phyloP scores from a whole-genome alignment of 306 rosid species.

The Sindora glabra region DNA sequence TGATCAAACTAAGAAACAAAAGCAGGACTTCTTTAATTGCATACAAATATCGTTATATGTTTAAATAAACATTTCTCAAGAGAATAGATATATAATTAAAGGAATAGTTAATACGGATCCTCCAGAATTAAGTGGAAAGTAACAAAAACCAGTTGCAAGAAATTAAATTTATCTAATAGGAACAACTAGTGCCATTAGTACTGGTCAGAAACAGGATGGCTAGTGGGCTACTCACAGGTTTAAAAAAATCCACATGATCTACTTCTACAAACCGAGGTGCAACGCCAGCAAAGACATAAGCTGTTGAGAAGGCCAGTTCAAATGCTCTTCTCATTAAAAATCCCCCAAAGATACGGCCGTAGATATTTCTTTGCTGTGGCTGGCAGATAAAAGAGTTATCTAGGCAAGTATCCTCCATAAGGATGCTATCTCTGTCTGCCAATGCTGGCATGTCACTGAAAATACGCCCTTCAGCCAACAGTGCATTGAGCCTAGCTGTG shows the following conservation, averaged over 20 bases:
- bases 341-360: slow-evolving; percentile 86
- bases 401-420: slow-evolving; percentile 59
- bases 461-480: slow-evolving; percentile 70
- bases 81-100: neutral
- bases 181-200: neutral
- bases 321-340: slow-evolving; percentile 86
- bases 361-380: slow-evolving; percentile 84
- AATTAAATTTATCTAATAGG: neutral
- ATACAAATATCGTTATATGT: neutral
- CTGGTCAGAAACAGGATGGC: neutral
- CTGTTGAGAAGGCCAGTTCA: slow-evolving; percentile 79
- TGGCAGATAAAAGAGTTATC: slow-evolving; percentile 82
- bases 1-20: neutral
- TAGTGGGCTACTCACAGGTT: slow-evolving; percentile 54
- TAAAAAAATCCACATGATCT: slow-evolving; percentile 83
- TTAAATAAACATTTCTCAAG: neutral
- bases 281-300: slow-evolving; percentile 73
- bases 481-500: slow-evolving; percentile 38
- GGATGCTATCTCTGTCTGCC: slow-evolving; percentile 82
- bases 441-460: slow-evolving; percentile 82
- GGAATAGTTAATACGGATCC: neutral
- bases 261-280: slow-evolving; percentile 84
- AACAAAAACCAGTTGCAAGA: neutral
- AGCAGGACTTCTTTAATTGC: neutral
- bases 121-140: neutral